Evolutionary conservation across 2,329 filamentous ascomycete species (phyloP).

Genomic region (Cryphonectria carpinicola): DNA sequence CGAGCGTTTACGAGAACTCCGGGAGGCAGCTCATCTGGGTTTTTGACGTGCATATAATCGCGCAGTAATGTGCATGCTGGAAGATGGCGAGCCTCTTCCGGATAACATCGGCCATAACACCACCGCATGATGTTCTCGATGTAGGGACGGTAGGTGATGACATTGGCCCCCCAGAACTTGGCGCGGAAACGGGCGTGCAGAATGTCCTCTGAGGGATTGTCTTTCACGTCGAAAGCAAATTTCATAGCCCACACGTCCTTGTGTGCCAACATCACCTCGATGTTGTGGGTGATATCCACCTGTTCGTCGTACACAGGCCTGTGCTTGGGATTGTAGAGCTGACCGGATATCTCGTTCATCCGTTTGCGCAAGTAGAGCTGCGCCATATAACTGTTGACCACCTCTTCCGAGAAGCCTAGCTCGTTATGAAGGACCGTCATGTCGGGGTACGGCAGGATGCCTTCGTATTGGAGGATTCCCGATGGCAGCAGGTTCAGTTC

Average conservation of each 20-base stretch:
- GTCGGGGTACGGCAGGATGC: conserved; percentile 70
- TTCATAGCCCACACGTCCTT: conserved; percentile 51
- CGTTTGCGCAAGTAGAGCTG: conserved; percentile 68
- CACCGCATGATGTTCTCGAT: conserved; percentile 60
- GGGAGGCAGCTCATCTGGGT: conserved; percentile 45
- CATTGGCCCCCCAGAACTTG: conserved; percentile 92
- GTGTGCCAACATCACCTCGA: conserved; percentile 31
- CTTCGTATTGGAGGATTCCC: conserved; percentile 63
- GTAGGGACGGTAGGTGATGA: conserved; percentile 86
- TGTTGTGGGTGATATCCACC: conserved; percentile 46
- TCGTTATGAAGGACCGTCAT: conserved; percentile 48
- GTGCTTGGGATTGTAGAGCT: conserved; percentile 55
- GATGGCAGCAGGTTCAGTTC: conserved; percentile 72
- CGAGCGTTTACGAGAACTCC: conserved; percentile 59
- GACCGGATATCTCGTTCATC: conserved; percentile 64
- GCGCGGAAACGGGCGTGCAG: conserved; percentile 82
- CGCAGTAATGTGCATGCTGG: neutral
- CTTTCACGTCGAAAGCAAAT: conserved; percentile 65
- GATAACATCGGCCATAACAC: conserved; percentile 38
- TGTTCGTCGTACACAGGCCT: conserved; percentile 11
- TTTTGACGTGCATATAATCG: conserved; percentile 43
- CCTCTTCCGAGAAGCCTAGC: conserved; percentile 49
- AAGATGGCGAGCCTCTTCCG: conserved; percentile 19
- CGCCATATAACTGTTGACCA: conserved; percentile 64
- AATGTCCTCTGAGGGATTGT: conserved; percentile 75